Conservation (phyloP, 2,329 filamentous ascomycete species). For the Diaporthe citrichinensis region DNA sequence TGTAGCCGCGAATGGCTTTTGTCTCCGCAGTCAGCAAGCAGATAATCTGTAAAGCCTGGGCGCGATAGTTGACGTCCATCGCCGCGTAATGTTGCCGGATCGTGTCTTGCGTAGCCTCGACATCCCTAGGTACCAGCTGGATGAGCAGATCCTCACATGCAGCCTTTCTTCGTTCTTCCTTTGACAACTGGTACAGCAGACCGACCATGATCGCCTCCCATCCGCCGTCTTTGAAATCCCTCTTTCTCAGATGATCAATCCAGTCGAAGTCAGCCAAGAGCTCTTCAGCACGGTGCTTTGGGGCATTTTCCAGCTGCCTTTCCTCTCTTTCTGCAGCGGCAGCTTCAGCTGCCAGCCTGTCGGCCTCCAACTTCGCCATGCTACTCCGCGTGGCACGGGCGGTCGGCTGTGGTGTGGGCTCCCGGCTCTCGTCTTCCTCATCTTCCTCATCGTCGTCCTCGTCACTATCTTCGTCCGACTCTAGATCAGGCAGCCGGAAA, state of each 20-base stretch:
- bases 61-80: slow-evolving; percentile 86
- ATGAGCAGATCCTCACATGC: slow-evolving; percentile 84
- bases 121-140: slow-evolving; percentile 83
- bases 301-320: slow-evolving; percentile 61
- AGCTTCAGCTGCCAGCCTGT: slow-evolving; percentile 73
- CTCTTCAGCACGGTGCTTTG: slow-evolving; percentile 80
- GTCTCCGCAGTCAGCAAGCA: slow-evolving; percentile 90
- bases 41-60: slow-evolving; percentile 85
- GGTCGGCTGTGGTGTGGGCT: slow-evolving; percentile 77
- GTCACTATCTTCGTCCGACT: slow-evolving; percentile 78
- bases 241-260: slow-evolving; percentile 85
- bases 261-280: slow-evolving; percentile 83
- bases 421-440: slow-evolving; percentile 70
- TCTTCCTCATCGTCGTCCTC: slow-evolving; percentile 73
- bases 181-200: slow-evolving; percentile 86
- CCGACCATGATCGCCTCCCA: slow-evolving; percentile 95
- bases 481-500: slow-evolving; percentile 81
- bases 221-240: slow-evolving; percentile 88
- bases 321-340: slow-evolving; percentile 67
- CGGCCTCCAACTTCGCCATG: slow-evolving; percentile 84
- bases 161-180: slow-evolving; percentile 77
- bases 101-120: slow-evolving; percentile 81
- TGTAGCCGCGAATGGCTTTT: slow-evolving; percentile 86
- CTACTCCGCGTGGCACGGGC: slow-evolving; percentile 87
- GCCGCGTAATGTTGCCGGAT: slow-evolving; percentile 79